These are phyloP conservation scores for Metarhizium brunneum DNA, from an alignment of 2,329 filamentous ascomycete genomes.

Conservation along the genomic window DNA sequence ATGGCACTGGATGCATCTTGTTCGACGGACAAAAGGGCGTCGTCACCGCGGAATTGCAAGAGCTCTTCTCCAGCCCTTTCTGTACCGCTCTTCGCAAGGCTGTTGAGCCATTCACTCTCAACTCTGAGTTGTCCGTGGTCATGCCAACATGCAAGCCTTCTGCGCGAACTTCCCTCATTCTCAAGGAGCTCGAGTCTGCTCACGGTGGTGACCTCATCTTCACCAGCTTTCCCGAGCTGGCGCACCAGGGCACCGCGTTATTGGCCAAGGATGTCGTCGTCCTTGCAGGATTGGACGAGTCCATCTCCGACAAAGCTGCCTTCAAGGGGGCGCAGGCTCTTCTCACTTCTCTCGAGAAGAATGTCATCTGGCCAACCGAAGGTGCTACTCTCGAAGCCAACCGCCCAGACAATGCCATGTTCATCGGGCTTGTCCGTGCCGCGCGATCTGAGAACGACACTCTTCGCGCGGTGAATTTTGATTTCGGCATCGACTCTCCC, in stretches of 20 bases:
- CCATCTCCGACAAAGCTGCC: slow-evolving; percentile 8
- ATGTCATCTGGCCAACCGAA: slow-evolving; percentile 10
- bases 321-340: slow-evolving; percentile 13
- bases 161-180: slow-evolving; percentile 7
- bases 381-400: slow-evolving; percentile 8
- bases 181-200: slow-evolving; percentile 8
- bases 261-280: slow-evolving; percentile 11
- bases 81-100: slow-evolving; percentile 8
- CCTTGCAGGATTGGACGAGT: slow-evolving; percentile 12
- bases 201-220: slow-evolving; percentile 5
- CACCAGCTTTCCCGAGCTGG: slow-evolving; percentile 11
- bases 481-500: slow-evolving; percentile 7
- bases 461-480: slow-evolving; percentile 9
- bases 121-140: slow-evolving; percentile 10
- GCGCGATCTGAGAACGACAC: slow-evolving; percentile 11
- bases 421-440: slow-evolving; percentile 9
- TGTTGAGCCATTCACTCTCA: neutral
- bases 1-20: no score
- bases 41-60: no score
- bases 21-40: no score
- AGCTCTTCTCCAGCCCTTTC: no score
- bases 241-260: slow-evolving; percentile 1
- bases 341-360: slow-evolving; percentile 12
- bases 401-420: slow-evolving; percentile 10
- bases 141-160: slow-evolving; percentile 9